A percentile compares a stretch with the other conserved stretches of the same genome.
Evolutionary conservation across 352 stramenopile species (phyloP).

Genomic region (Pythium coloratum): DNA sequence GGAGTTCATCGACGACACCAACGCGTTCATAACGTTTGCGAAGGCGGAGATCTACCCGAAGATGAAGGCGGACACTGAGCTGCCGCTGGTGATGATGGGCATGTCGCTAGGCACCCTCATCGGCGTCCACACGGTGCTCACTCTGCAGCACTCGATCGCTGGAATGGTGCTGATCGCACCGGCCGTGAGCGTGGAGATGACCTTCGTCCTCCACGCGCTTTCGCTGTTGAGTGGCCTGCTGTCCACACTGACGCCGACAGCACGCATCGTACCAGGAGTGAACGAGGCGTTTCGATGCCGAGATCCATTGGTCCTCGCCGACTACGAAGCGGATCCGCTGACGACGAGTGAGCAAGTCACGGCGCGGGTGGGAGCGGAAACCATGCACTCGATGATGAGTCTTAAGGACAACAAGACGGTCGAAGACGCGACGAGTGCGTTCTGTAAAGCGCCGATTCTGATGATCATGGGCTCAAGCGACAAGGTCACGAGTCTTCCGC

Average conservation of each 20-base stretch:
- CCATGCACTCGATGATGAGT: constrained; percentile 20
- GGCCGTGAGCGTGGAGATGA: constrained; percentile 17
- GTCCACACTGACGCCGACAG: constrained; percentile 2
- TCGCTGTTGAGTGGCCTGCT: not conserved
- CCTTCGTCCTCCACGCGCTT: constrained; percentile 7
- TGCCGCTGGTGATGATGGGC: constrained; percentile 14
- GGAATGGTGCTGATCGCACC: constrained; percentile 13
- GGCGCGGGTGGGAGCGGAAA: constrained; percentile 11
- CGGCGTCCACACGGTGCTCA: constrained; percentile 22
- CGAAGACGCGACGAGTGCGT: not conserved
- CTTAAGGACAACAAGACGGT: constrained; percentile 20
- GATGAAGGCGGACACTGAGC: not conserved
- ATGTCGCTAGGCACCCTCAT: constrained; percentile 22
- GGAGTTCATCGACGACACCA: constrained; percentile 19
- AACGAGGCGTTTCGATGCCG: constrained; percentile 16
- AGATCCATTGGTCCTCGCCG: constrained; percentile 10
- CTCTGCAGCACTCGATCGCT: constrained; percentile 11
- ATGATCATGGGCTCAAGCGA: constrained; percentile 21
- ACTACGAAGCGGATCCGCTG: constrained; percentile 22
- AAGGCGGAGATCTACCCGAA: constrained; percentile 11
- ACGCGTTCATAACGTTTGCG: constrained; percentile 19
- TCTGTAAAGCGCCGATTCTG: constrained; percentile 21
- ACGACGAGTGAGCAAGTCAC: constrained; percentile 11
- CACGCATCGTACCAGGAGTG: constrained; percentile 20
- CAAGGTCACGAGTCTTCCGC: constrained; percentile 30